Conservation (phyloP, 2,329 filamentous ascomycete genomes). For the Thielaviopsis euricoi region DNA sequence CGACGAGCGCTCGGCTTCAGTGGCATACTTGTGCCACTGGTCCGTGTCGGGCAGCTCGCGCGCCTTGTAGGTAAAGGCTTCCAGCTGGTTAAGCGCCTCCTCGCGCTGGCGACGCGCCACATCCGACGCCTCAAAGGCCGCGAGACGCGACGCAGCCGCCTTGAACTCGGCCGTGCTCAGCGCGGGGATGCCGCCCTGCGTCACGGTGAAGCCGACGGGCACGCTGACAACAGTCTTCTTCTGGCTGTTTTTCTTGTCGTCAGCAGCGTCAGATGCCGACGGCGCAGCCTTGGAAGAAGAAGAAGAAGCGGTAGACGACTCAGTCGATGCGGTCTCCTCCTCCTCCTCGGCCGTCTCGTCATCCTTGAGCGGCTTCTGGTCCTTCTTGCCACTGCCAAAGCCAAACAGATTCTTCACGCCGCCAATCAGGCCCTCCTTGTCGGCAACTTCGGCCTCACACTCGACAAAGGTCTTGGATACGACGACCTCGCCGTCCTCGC, state of each 20-base stretch:
- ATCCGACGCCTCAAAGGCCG: constrained; percentile 77
- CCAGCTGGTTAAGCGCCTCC: constrained; percentile 82
- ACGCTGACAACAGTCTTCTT: constrained; percentile 43
- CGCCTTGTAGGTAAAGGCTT: constrained; percentile 78
- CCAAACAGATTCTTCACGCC: constrained; percentile 94
- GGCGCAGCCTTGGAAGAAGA: constrained; percentile 25
- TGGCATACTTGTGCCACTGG: constrained; percentile 56
- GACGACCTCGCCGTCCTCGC: constrained; percentile 63
- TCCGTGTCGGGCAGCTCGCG: constrained; percentile 69
- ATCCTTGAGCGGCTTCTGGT: constrained; percentile 57
- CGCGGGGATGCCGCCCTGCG: constrained; percentile 32
- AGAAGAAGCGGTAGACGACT: constrained; percentile 14
- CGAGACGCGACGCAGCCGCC: constrained; percentile 51
- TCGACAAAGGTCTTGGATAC: constrained; percentile 61
- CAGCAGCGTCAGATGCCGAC: constrained; percentile 24
- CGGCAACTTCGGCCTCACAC: constrained; percentile 60
- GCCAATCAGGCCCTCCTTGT: constrained; percentile 72
- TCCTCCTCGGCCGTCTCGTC: constrained; percentile 34
- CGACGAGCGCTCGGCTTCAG: constrained; percentile 45
- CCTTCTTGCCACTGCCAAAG: constrained; percentile 80
- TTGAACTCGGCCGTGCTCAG: constrained; percentile 32
- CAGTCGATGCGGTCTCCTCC: constrained; percentile 16
- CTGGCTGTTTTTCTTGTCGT: constrained; percentile 33
- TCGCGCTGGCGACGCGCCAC: constrained; percentile 59
- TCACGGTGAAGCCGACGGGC: constrained; percentile 31